A percentile compares a stretch with the other conserved stretches of the same genome.
Conservation (phyloP, 1,284 basidiomycete genomes). For the Malassezia sympodialis region DNA sequence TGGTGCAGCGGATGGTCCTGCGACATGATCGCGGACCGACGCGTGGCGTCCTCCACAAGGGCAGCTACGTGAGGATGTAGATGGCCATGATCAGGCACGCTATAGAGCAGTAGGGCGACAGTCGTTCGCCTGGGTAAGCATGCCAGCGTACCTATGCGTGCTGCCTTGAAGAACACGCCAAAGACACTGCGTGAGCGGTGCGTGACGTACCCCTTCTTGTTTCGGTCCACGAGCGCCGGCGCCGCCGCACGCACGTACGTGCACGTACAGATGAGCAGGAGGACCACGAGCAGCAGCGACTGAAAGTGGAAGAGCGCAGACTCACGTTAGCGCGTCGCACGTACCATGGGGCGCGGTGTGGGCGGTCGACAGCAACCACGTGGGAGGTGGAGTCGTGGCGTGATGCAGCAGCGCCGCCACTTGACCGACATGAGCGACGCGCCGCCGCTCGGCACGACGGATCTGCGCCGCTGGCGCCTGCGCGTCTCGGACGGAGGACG, state of each 20-base stretch:
- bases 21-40: slow-evolving; percentile 1
- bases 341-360: neutral
- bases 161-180: slow-evolving; percentile 43
- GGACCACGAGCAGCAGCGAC: slow-evolving; percentile 80
- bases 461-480: slow-evolving; percentile 35
- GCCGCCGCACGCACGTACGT: slow-evolving; percentile 84
- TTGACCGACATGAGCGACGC: neutral
- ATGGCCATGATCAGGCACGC: slow-evolving; percentile 45
- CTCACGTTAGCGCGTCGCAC: slow-evolving; percentile 50
- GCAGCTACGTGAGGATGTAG: slow-evolving; percentile 19
- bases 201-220: slow-evolving; percentile 66
- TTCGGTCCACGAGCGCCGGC: slow-evolving; percentile 79
- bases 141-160: slow-evolving; percentile 37
- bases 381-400: slow-evolving; percentile 1
- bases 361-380: neutral
- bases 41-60: slow-evolving; percentile 7
- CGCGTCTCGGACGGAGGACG: slow-evolving; percentile 35
- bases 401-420: neutral
- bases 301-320: slow-evolving; percentile 97
- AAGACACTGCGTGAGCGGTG: slow-evolving; percentile 24
- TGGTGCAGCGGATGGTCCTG: slow-evolving; percentile 11
- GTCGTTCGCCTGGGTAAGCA: slow-evolving; percentile 32
- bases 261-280: slow-evolving; percentile 91
- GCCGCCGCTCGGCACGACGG: slow-evolving; percentile 35
- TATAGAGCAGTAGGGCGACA: slow-evolving; percentile 44